phyloP scores from a whole-genome alignment of 2,329 filamentous ascomycete genomes.

The Lasiodiplodia sp. region DNA sequence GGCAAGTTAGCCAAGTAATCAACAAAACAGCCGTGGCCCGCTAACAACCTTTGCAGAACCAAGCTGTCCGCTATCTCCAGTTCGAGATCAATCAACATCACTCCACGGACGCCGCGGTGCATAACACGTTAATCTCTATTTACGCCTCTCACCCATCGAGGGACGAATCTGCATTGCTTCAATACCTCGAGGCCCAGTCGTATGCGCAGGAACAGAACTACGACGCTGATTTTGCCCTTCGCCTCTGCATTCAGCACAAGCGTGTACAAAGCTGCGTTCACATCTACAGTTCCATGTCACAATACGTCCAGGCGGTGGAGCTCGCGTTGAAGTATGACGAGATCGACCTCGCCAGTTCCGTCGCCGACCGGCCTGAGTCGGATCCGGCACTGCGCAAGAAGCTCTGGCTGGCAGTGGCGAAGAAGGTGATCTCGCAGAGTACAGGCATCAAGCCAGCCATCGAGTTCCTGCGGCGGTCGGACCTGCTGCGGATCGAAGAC shows the following conservation, averaged over 20 bases:
- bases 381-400: slow-evolving; percentile 86
- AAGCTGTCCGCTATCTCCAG: slow-evolving; percentile 91
- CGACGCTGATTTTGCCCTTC: slow-evolving; percentile 94
- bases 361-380: slow-evolving; percentile 65
- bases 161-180: slow-evolving; percentile 84
- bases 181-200: slow-evolving; percentile 90
- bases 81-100: slow-evolving; percentile 89
- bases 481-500: slow-evolving; percentile 93
- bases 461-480: slow-evolving; percentile 89
- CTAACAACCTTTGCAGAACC: slow-evolving; percentile 63
- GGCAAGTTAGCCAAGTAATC: slow-evolving; percentile 51
- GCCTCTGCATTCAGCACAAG: slow-evolving; percentile 92
- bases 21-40: too few species aligned
- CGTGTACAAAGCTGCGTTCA: slow-evolving; percentile 94
- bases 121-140: slow-evolving; percentile 96
- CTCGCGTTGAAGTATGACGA: slow-evolving; percentile 89
- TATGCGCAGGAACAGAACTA: slow-evolving; percentile 77
- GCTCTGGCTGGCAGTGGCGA: slow-evolving; percentile 93
- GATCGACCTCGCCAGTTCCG: slow-evolving; percentile 85
- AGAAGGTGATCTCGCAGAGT: slow-evolving; percentile 87
- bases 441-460: slow-evolving; percentile 87
- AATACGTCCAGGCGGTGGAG: slow-evolving; percentile 92
- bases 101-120: slow-evolving; percentile 83
- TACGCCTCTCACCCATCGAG: slow-evolving; percentile 85
- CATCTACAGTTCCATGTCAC: slow-evolving; percentile 96